A percentile compares a stretch with the other conserved stretches of the same genome.
These are phyloP conservation scores for Pachyrhizus erosus DNA, from an alignment of 306 rosid genomes.

Conservation along the genomic window DNA sequence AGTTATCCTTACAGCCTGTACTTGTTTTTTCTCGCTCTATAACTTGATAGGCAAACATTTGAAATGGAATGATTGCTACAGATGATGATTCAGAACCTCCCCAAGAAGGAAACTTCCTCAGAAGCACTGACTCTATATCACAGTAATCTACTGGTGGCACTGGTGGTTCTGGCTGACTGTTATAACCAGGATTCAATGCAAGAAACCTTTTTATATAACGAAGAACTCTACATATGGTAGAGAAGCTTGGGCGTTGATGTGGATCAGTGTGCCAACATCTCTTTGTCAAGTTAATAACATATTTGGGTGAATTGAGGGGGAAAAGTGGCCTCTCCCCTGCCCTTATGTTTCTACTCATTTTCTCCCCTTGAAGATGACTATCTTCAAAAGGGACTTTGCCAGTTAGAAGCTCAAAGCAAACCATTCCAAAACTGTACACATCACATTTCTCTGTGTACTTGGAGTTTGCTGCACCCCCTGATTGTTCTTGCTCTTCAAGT, in stretches of 20 bases:
- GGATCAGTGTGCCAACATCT: slow-evolving; percentile 90
- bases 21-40: slow-evolving; percentile 59
- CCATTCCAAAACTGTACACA: slow-evolving; percentile 93
- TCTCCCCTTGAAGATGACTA: slow-evolving; percentile 89
- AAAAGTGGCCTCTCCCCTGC: slow-evolving; percentile 94
- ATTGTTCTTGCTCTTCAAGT: slow-evolving; percentile 82
- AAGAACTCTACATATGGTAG: slow-evolving; percentile 83
- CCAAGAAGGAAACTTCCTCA: slow-evolving; percentile 73
- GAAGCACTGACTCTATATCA: slow-evolving; percentile 67
- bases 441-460: slow-evolving; percentile 82
- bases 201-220: slow-evolving; percentile 70
- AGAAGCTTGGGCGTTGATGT: slow-evolving; percentile 80
- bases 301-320: slow-evolving; percentile 70
- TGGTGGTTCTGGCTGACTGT: slow-evolving; percentile 60
- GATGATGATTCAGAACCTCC: slow-evolving; percentile 51
- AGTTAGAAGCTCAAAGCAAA: slow-evolving; percentile 88
- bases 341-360: slow-evolving; percentile 86
- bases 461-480: slow-evolving; percentile 41
- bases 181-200: slow-evolving; percentile 69
- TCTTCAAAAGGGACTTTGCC: slow-evolving; percentile 98
- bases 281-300: slow-evolving; percentile 74
- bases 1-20: slow-evolving; percentile 55
- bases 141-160: slow-evolving; percentile 70
- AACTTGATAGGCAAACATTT: slow-evolving; percentile 74
- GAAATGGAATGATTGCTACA: slow-evolving; percentile 73